These are phyloP conservation scores for Sporodiniella umbellata DNA, from an alignment of 371 early-diverging fungal genomes.

Conservation along the genomic window DNA sequence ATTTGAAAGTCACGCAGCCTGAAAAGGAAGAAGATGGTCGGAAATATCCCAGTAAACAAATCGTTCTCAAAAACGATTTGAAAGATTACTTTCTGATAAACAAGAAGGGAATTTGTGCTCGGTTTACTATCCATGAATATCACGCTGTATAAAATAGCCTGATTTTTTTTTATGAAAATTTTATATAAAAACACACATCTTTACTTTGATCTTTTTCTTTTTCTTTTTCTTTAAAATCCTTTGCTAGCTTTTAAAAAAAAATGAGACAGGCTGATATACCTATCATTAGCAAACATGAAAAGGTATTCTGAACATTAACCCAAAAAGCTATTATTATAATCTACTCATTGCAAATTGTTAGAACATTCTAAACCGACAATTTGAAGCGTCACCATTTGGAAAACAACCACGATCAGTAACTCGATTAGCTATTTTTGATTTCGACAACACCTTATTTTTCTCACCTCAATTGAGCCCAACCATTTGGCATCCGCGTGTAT, in stretches of 20 bases:
- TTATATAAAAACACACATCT: neutral
- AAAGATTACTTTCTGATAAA: conserved; percentile 63
- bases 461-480: conserved; percentile 78
- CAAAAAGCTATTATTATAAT: too few species aligned
- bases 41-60: conserved; percentile 46
- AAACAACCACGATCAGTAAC: conserved; percentile 9
- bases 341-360: conserved; percentile 1
- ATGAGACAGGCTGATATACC: conserved; percentile 2
- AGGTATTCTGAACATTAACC: too few species aligned
- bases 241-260: neutral
- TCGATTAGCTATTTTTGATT: conserved; percentile 67
- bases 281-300: too few species aligned
- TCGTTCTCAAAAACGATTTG: conserved; percentile 57
- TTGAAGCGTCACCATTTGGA: conserved; percentile 8
- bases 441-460: conserved; percentile 86
- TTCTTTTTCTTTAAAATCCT: neutral
- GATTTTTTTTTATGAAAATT: too few species aligned
- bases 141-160: conserved; percentile 59
- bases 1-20: conserved; percentile 46
- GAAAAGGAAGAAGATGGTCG: conserved; percentile 36
- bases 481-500: conserved; percentile 65
- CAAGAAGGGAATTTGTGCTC: conserved; percentile 51
- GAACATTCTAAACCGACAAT: conserved; percentile 18
- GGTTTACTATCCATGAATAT: conserved; percentile 58
- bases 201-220: neutral